phyloP scores from a whole-genome alignment of 2,329 filamentous ascomycete genomes.

The Ascochyta fabae region DNA sequence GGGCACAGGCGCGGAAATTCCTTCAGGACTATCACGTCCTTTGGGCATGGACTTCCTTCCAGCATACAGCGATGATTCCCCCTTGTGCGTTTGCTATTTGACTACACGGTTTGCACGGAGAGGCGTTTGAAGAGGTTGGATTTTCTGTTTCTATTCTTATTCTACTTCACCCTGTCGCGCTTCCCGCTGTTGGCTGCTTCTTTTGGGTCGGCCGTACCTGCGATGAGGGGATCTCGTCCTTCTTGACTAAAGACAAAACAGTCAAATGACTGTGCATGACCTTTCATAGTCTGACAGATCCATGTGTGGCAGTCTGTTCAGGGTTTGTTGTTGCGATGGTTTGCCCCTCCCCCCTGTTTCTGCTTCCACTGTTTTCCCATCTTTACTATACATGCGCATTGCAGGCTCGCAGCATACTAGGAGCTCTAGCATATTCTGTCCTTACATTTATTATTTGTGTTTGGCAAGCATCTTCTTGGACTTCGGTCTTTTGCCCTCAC shows the following conservation, averaged over 20 bases:
- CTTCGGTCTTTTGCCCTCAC: slow-evolving; percentile 18
- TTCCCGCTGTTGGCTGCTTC: slow-evolving; percentile 2
- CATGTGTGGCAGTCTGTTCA: slow-evolving; percentile 26
- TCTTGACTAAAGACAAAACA: slow-evolving; percentile 32
- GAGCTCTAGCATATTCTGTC: slow-evolving; percentile 41
- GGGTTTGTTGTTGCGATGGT: slow-evolving; percentile 18
- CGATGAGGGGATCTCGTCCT: not conserved
- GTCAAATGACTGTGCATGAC: slow-evolving; percentile 5
- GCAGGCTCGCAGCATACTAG: slow-evolving; percentile 28
- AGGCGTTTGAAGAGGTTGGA: slow-evolving; percentile 37
- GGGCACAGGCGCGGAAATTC: slow-evolving; percentile 48
- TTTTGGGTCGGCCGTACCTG: slow-evolving; percentile 17
- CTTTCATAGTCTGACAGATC: slow-evolving; percentile 32
- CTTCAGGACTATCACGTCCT: slow-evolving; percentile 41
- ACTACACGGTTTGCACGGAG: slow-evolving; percentile 37
- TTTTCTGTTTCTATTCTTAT: slow-evolving; percentile 16
- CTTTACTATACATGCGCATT: slow-evolving; percentile 36
- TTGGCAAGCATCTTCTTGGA: slow-evolving; percentile 33
- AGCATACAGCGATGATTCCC: slow-evolving; percentile 55
- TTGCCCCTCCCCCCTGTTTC: slow-evolving; percentile 10
- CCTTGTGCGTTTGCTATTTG: slow-evolving; percentile 49
- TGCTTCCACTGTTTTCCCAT: not conserved
- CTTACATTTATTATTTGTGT: slow-evolving; percentile 34
- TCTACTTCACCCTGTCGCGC: slow-evolving; percentile 4
- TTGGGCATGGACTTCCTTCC: slow-evolving; percentile 48